These are phyloP conservation scores for Plectranthus barbatus DNA, from an alignment of 257 asterid genomes.

Conservation along the genomic window DNA sequence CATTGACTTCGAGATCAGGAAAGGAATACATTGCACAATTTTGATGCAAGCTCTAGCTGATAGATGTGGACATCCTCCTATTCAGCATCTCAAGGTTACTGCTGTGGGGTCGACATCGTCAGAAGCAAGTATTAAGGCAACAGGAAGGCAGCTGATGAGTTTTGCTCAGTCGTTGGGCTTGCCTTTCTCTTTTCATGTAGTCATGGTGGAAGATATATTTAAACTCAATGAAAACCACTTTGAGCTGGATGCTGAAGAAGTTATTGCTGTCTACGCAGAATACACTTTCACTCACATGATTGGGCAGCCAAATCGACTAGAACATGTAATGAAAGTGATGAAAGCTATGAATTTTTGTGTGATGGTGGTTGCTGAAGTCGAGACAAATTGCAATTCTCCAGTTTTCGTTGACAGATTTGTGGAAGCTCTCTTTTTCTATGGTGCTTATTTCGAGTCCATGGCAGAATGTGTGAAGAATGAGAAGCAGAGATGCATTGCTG, in stretches of 20 bases:
- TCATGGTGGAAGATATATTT: slow-evolving; percentile 35
- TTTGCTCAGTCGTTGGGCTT: slow-evolving; percentile 43
- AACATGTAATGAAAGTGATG: slow-evolving; percentile 30
- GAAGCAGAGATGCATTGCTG: slow-evolving; percentile 24
- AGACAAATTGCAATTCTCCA: slow-evolving; percentile 43
- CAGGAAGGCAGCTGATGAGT: slow-evolving; percentile 29
- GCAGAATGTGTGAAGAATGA: slow-evolving; percentile 39
- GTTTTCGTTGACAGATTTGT: slow-evolving; percentile 41
- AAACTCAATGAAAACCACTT: slow-evolving; percentile 24
- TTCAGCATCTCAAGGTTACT: slow-evolving; percentile 50
- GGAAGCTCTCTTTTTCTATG: slow-evolving; percentile 39
- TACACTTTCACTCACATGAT: slow-evolving; percentile 32
- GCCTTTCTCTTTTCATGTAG: slow-evolving; percentile 28
- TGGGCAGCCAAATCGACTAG: slow-evolving; percentile 23
- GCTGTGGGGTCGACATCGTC: slow-evolving; percentile 37
- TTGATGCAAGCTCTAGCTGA: slow-evolving; percentile 61
- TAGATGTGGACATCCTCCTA: slow-evolving; percentile 17
- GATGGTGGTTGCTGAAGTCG: slow-evolving; percentile 41
- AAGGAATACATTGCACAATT: slow-evolving; percentile 40
- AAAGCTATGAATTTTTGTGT: slow-evolving; percentile 21
- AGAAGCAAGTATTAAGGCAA: slow-evolving; percentile 31
- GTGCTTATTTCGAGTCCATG: slow-evolving; percentile 38
- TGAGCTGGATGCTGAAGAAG: slow-evolving; percentile 30
- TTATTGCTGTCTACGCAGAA: slow-evolving; percentile 29
- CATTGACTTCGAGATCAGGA: slow-evolving; percentile 41